phyloP scores from a whole-genome alignment of 495 filamentous ascomycete genomes.

The Terfezia claveryi region DNA sequence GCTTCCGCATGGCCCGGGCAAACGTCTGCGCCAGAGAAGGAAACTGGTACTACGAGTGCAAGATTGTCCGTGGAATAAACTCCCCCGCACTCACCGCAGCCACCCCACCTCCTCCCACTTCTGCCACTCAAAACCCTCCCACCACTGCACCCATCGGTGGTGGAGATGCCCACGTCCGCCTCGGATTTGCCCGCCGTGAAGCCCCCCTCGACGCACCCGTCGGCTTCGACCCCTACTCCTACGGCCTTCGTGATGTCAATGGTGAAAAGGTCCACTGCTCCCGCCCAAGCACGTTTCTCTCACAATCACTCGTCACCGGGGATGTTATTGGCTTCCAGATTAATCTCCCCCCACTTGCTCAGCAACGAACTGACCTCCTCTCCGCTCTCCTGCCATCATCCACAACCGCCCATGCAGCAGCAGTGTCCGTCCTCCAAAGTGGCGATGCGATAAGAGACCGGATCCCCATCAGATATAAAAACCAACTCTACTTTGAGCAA shows the following conservation, averaged over 20 bases:
- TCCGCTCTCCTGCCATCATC: not conserved
- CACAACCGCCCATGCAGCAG: not conserved
- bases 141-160: constrained; percentile 15
- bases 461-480: constrained; percentile 80
- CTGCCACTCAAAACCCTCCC: no score
- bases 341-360: constrained; percentile 55
- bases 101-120: no score
- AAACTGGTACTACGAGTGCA: constrained; percentile 82
- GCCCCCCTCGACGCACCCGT: constrained; percentile 65
- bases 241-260: constrained; percentile 69
- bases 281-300: constrained; percentile 61
- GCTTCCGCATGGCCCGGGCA: constrained; percentile 61
- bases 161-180: constrained; percentile 50
- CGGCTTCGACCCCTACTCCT: constrained; percentile 90
- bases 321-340: constrained; percentile 94
- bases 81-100: not conserved
- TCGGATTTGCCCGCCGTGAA: constrained; percentile 79
- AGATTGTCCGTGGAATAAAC: constrained; percentile 41
- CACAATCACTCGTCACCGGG: constrained; percentile 34
- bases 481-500: constrained; percentile 81
- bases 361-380: constrained; percentile 43
- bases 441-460: constrained; percentile 80
- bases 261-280: constrained; percentile 89
- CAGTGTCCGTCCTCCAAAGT: constrained; percentile 21
- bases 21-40: constrained; percentile 88